Evolutionary conservation across 441 rosid species (phyloP).

Genomic region (Erysimum cheiri): DNA sequence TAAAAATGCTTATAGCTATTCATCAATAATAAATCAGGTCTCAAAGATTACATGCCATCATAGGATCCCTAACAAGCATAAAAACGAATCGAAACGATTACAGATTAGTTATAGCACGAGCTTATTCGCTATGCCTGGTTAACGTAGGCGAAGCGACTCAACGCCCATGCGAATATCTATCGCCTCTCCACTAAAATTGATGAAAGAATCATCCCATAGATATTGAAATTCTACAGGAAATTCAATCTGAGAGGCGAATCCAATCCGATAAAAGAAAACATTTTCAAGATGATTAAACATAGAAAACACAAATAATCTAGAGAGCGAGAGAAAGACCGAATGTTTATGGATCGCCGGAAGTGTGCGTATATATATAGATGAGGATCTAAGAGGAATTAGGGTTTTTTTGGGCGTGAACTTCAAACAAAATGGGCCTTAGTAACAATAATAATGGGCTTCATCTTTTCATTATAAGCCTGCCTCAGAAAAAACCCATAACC

Average conservation of each 20-base stretch:
- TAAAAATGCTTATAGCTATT: slow-evolving; percentile 40
- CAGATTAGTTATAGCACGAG: slow-evolving; percentile 32
- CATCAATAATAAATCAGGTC: slow-evolving; percentile 45
- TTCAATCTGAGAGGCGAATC: slow-evolving; percentile 25
- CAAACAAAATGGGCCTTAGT: slow-evolving; percentile 1
- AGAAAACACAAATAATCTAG: neutral
- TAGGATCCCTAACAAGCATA: slow-evolving; percentile 18
- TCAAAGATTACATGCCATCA: slow-evolving; percentile 50
- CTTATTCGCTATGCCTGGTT: slow-evolving; percentile 46
- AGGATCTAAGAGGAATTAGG: slow-evolving; percentile 20
- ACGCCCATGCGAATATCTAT: slow-evolving; percentile 40
- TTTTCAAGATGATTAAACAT: neutral
- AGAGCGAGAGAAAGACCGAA: neutral
- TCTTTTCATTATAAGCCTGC: neutral
- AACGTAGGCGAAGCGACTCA: slow-evolving; percentile 43
- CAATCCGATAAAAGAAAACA: neutral
- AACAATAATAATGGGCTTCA: slow-evolving; percentile 22
- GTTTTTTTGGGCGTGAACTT: neutral
- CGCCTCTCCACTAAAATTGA: slow-evolving; percentile 15
- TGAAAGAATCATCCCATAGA: slow-evolving; percentile 21
- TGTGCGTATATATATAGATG: slow-evolving; percentile 20
- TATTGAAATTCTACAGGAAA: slow-evolving; percentile 15
- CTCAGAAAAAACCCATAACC: neutral
- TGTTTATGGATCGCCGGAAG: neutral
- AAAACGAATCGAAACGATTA: neutral